These are phyloP conservation scores for Lavandula angustifolia DNA, from an alignment of 257 asterid genomes.

Conservation along the genomic window DNA sequence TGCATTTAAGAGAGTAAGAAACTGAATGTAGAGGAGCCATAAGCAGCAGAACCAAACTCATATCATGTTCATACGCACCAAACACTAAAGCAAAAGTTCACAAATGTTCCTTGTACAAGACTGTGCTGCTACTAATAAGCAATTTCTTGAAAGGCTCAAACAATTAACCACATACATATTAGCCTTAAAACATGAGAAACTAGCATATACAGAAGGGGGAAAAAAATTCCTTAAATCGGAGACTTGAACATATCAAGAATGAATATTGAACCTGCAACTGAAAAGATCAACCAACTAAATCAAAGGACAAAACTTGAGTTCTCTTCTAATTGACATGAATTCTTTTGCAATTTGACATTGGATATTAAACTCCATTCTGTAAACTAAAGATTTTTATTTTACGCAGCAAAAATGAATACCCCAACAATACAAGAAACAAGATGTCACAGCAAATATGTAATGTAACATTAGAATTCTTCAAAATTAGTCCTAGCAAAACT, in stretches of 20 bases:
- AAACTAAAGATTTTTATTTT: neutral
- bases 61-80: neutral
- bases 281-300: neutral
- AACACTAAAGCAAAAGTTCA: neutral
- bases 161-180: neutral
- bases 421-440: neutral
- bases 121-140: neutral
- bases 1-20: slow-evolving; percentile 36
- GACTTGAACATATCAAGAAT: neutral
- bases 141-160: neutral
- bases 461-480: too few relatives aligned
- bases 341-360: too few relatives aligned
- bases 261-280: neutral
- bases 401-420: neutral
- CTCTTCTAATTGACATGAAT: neutral
- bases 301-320: neutral
- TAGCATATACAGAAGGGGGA: neutral
- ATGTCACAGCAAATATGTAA: neutral
- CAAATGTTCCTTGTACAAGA: neutral
- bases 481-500: neutral
- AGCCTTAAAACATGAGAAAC: neutral
- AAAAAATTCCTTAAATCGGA: neutral
- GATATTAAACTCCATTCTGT: neutral
- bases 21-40: slow-evolving; percentile 26
- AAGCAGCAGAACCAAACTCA: neutral